Conservation (phyloP, 257 asterid genomes). For the Ophiorrhiza pumila region DNA sequence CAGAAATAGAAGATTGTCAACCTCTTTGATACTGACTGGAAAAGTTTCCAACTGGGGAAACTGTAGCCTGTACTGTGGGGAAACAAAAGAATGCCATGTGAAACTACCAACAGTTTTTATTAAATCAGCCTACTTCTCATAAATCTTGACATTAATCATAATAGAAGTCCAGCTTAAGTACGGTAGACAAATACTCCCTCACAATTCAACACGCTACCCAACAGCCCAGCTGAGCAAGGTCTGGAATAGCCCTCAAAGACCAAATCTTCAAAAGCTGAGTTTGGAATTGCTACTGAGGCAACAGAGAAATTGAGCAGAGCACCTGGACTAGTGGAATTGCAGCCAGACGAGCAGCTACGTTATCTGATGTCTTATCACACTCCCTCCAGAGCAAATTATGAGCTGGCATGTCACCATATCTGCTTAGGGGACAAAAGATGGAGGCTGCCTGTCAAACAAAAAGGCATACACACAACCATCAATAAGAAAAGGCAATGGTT, state of each 20-base stretch:
- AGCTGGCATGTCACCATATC: slow-evolving; percentile 97
- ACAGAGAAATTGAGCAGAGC: slow-evolving; percentile 1
- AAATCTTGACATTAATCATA: too few species aligned
- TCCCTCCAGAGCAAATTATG: slow-evolving; percentile 92
- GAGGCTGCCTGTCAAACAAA: slow-evolving; percentile 18
- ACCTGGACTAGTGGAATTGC: slow-evolving; percentile 96
- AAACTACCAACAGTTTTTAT: background rate
- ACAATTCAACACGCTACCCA: background rate
- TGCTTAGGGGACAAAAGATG: slow-evolving; percentile 22
- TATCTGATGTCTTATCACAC: slow-evolving; percentile 78
- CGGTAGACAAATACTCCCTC: background rate
- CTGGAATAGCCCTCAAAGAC: background rate
- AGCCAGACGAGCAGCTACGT: slow-evolving; percentile 88
- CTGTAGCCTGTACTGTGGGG: background rate
- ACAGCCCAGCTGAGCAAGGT: background rate
- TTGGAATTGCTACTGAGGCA: background rate
- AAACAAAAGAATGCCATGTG: background rate
- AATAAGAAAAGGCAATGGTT: background rate
- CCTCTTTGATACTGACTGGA: background rate
- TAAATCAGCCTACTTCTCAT: background rate
- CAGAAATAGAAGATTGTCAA: background rate
- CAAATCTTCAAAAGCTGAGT: background rate
- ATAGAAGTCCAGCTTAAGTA: background rate
- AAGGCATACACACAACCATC: background rate
- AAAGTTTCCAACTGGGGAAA: background rate